Evolutionary conservation across 768 basidiomycete genomes (phyloP).

Genomic region (Mycena metata): DNA sequence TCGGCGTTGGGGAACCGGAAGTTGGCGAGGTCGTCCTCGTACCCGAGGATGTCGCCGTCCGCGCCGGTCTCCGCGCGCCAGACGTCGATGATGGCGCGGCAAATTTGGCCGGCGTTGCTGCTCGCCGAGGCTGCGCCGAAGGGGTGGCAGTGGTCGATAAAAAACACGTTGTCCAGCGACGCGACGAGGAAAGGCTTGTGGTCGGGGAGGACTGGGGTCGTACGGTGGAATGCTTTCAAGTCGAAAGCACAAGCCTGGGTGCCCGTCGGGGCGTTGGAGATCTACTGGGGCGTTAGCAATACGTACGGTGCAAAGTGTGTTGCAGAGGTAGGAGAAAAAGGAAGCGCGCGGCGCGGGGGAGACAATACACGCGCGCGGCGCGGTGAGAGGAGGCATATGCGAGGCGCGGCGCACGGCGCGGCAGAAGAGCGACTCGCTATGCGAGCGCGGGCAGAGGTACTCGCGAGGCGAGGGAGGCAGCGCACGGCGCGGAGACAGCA

Average conservation of each 20-base stretch:
- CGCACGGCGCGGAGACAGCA: no score
- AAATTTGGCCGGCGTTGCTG: slow-evolving; percentile 39
- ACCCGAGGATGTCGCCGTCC: slow-evolving; percentile 10
- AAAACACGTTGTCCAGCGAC: slow-evolving; percentile 18
- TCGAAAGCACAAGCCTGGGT: slow-evolving; percentile 39
- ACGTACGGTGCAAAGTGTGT: no score
- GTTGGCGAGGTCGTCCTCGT: slow-evolving; percentile 34
- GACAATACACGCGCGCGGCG: no score
- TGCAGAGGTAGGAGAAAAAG: no score
- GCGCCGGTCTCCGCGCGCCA: neutral
- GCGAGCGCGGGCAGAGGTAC: no score
- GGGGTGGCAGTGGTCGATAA: slow-evolving; percentile 39
- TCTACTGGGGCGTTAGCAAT: slow-evolving; percentile 28
- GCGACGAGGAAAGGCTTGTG: slow-evolving; percentile 39
- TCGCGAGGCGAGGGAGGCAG: no score
- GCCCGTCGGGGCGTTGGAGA: slow-evolving; percentile 37
- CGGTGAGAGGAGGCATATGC: no score
- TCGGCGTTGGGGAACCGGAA: slow-evolving; percentile 33
- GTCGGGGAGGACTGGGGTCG: slow-evolving; percentile 19
- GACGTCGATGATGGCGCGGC: slow-evolving; percentile 32
- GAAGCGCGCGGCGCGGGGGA: no score
- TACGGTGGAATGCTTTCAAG: slow-evolving; percentile 22
- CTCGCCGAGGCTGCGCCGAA: slow-evolving; percentile 36
- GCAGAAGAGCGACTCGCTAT: no score
- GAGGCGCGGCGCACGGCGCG: no score